Evolutionary conservation across 257 asterid species (phyloP), one percentile per base, ranked within the genome.

Genomic region (Nicotiana obtusifolia): DNA sequence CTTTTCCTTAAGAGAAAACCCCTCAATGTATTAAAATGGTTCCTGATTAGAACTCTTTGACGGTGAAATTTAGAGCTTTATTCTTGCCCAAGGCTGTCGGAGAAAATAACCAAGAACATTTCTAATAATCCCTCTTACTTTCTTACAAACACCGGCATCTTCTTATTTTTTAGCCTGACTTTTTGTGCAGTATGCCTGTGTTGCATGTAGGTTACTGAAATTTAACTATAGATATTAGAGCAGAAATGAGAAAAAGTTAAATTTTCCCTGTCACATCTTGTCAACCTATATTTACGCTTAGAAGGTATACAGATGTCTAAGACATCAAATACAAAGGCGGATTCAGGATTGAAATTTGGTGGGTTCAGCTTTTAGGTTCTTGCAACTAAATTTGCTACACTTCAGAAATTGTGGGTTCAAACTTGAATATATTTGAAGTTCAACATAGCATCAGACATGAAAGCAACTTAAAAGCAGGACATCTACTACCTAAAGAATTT

Each of bases 11-110:
- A 24, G 35, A 20, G 7, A 47, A 14, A 62, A 41, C 26, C 52
- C 16, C 64, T 49, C 47, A 41, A 53, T 71, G 13, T 10, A 71
- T 13, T 71, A 71, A 20, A 53, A 44, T 10, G 59, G 59, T 71
- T 64, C 77, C 59, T 71, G 22, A 56, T 41, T 69, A 44, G 78
- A 69, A 69, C 78, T 69, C 57, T n/a, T 68, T 37, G 77, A 68
- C 56, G 41, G 41, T 68, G 77, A 68, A 17, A 2, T 68, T 53
- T 69, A 41, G 77, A 35, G 56, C 16, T 69, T 69, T 69, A 41
- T 37, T 41, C 77, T 35, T 37, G 77, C 37, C 31, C 30, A 4
- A 68, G 37, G 52, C 56, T n/a, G 56, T 68, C 31, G 22, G 59
- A 11, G 78, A 9, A 69, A 41, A 69, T 41, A 41, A 69, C 78